phyloP scores from a whole-genome alignment of 2,329 filamentous ascomycete species.

The Neonectria magnoliae region DNA sequence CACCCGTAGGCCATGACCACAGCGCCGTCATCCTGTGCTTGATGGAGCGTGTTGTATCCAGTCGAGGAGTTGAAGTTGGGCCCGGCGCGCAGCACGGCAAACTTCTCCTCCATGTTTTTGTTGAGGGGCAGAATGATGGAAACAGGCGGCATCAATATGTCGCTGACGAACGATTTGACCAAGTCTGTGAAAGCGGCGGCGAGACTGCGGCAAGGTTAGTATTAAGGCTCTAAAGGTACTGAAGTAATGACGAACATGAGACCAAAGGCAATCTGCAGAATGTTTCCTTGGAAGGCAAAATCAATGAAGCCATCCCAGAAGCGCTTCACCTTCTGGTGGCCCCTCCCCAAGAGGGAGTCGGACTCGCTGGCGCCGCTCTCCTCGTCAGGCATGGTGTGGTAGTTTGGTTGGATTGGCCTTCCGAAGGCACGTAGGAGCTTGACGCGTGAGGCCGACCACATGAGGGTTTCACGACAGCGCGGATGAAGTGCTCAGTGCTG shows the following conservation, averaged over 20 bases:
- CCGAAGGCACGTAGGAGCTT: not conserved
- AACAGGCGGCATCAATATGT: constrained; percentile 75
- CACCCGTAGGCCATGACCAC: constrained; percentile 78
- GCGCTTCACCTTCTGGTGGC: constrained; percentile 59
- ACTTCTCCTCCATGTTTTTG: constrained; percentile 79
- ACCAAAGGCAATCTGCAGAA: constrained; percentile 79
- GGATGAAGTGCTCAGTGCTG: not conserved
- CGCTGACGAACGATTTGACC: constrained; percentile 76
- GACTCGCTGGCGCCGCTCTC: constrained; percentile 48
- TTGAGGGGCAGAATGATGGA: constrained; percentile 75
- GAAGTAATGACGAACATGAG: constrained; percentile 67
- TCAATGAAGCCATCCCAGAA: constrained; percentile 74
- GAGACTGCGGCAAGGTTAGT: constrained; percentile 57
- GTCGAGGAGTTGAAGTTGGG: constrained; percentile 60
- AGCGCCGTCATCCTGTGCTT: constrained; percentile 76
- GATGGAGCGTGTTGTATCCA: constrained; percentile 76
- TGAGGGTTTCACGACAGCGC: not conserved
- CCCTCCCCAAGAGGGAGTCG: constrained; percentile 56
- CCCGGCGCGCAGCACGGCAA: constrained; percentile 70
- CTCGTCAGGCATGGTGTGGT: constrained; percentile 48
- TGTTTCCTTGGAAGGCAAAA: constrained; percentile 79
- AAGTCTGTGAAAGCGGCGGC: constrained; percentile 77
- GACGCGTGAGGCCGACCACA: not conserved
- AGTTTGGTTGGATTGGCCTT: constrained; percentile 5
- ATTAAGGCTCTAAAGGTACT: not conserved